Evolutionary conservation across 495 filamentous ascomycete genomes (phyloP).

Genomic region (Xylaria grammica): DNA sequence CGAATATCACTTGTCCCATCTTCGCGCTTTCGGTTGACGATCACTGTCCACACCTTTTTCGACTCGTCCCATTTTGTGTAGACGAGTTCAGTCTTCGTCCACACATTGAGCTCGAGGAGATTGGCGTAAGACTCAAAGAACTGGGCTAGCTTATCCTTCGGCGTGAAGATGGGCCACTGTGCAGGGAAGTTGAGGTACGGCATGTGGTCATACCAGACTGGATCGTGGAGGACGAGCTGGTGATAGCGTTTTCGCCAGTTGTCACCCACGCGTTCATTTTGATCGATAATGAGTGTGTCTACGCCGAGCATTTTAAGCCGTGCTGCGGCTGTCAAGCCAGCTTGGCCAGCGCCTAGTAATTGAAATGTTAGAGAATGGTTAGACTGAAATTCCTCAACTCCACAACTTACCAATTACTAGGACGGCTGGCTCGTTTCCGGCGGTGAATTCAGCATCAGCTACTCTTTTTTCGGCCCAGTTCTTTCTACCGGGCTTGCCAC

Average conservation of each 20-base stretch:
- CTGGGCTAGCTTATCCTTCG: constrained; percentile 74
- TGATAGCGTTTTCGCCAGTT: constrained; percentile 68
- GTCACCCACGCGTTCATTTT: constrained; percentile 66
- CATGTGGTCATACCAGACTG: constrained; percentile 69
- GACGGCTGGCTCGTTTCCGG: constrained; percentile 59
- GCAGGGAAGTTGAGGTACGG: constrained; percentile 69
- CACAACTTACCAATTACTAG: constrained; percentile 50
- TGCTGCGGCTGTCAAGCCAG: constrained; percentile 62
- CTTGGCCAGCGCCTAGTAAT: constrained; percentile 40
- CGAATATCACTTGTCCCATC: constrained; percentile 53
- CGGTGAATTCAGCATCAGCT: constrained; percentile 25
- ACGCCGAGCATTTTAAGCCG: constrained; percentile 67
- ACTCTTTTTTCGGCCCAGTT: constrained; percentile 59
- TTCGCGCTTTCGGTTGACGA: constrained; percentile 47
- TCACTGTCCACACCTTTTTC: constrained; percentile 60
- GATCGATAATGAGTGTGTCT: constrained; percentile 63
- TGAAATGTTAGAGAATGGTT: background rate
- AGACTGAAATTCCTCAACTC: background rate
- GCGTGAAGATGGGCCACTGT: constrained; percentile 66
- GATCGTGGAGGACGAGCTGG: constrained; percentile 65
- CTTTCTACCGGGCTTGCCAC: constrained; percentile 56
- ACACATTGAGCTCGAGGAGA: constrained; percentile 69
- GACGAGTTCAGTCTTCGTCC: constrained; percentile 59
- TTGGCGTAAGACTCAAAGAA: constrained; percentile 73
- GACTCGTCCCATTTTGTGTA: constrained; percentile 56